Base-by-base conservation (phyloP, 208 protist species). In the Trypanosoma vivax region DNA sequence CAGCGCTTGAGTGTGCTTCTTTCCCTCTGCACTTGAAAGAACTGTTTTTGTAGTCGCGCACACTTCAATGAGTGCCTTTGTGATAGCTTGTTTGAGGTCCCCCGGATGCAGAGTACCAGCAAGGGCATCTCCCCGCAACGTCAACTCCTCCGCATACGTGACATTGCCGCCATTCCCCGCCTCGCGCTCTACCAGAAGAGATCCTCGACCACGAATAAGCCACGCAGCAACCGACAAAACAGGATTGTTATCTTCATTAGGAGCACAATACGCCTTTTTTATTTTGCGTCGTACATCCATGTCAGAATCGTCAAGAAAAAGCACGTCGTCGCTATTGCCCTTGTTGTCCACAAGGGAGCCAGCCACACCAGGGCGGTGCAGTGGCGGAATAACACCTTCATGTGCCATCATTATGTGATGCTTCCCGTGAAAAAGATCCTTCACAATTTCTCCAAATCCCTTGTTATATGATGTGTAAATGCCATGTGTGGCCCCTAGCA, bases 301-400 rank as follows among this genome's bases (percentile, higher is more conserved):
- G 14, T 83, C 78, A 23, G 73, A 79, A 65, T 99, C 98, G 59
- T 99, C 97, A 57, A 99, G 89, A 69, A 96, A 99, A 21, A 99
- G 91, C 25, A 97, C 83, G 25, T 94, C 90, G 60, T 99, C 98
- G 16, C n/a, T 43, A 19, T 19, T 43, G 10, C 6, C 39, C 23
- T 11, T 9, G n/a, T 6, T 18, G 10, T 18, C n/a, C 6, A 19
- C n/a, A 19, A 19, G 39, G 10, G 79, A 73, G 55, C 91, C 92
- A 19, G 84, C 55, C 13, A 61, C 66, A 2, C 48, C 35, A 5
- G 76, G 73, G 19, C 95, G 91, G 61, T 95, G 71, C 25, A 94
- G 79, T 0, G 96, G 64, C 18, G 94, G 94, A 43, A 96, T 70
- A 14, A 48, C 33, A 0, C 54, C 73, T 41, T 72, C 72, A 34